These are phyloP conservation scores for Moniliophthora roreri DNA, from an alignment of 1,284 basidiomycete species.

Conservation along the genomic window DNA sequence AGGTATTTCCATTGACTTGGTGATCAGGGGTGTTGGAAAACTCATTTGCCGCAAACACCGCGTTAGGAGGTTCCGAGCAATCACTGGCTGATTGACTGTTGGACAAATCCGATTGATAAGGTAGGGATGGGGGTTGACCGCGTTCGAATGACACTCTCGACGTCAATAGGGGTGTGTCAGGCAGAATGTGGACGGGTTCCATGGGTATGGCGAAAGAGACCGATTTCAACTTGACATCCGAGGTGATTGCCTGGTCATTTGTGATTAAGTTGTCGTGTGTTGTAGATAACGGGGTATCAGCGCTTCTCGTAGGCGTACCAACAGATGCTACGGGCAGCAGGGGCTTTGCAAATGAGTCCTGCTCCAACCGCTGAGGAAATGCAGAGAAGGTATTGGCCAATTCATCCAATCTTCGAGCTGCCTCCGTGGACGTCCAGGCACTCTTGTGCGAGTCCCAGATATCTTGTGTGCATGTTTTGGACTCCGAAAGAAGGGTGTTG, in stretches of 20 bases:
- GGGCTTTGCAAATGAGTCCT: slow-evolving; percentile 18
- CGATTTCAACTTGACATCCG: too few relatives aligned
- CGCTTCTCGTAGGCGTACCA: not conserved
- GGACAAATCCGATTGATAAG: not conserved
- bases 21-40: too few relatives aligned
- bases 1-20: too few relatives aligned
- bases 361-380: slow-evolving; percentile 17
- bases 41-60: too few relatives aligned
- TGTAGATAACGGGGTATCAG: not conserved
- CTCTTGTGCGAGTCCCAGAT: slow-evolving; percentile 27
- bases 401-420: slow-evolving; percentile 20
- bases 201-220: not conserved
- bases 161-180: not conserved
- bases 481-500: slow-evolving; percentile 18
- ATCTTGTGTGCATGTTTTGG: slow-evolving; percentile 25
- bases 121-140: not conserved
- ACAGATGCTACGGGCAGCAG: slow-evolving; percentile 18
- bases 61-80: not conserved
- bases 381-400: slow-evolving; percentile 25
- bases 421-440: slow-evolving; percentile 22
- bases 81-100: too few relatives aligned
- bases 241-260: too few relatives aligned
- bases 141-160: slow-evolving; percentile 9
- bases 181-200: not conserved
- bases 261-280: not conserved